Evolutionary conservation across 345 rosid genomes (phyloP).

Genomic region (Eucalyptus sideroxylon): DNA sequence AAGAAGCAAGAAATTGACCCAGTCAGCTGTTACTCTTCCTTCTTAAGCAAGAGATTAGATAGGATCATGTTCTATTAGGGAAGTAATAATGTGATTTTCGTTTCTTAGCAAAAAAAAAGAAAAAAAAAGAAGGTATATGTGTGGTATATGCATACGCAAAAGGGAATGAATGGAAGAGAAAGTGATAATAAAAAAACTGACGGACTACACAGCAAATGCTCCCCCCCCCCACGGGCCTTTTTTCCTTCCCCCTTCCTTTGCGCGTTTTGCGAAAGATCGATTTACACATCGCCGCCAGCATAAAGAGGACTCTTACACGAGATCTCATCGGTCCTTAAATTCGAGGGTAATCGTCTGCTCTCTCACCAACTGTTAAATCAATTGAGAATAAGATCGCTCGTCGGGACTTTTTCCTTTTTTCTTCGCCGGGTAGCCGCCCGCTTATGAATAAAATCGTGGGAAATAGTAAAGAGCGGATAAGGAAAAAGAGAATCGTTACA

Average conservation of each 20-base stretch:
- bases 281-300: too few relatives aligned
- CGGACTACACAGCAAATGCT: not conserved
- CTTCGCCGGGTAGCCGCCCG: not conserved
- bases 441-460: not conserved
- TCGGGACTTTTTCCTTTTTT: not conserved
- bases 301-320: too few relatives aligned
- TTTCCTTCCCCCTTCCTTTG: too few relatives aligned
- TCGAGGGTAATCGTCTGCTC: too few relatives aligned
- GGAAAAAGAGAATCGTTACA: not conserved
- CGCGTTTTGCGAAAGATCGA: too few relatives aligned
- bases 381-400: too few relatives aligned
- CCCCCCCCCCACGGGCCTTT: fast-evolving
- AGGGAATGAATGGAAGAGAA: not conserved
- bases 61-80: not conserved
- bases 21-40: not conserved
- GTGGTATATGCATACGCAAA: not conserved
- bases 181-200: not conserved
- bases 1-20: not conserved
- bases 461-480: not conserved
- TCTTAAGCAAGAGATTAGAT: not conserved
- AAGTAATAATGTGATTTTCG: too few relatives aligned
- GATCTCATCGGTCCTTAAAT: too few relatives aligned
- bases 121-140: not conserved
- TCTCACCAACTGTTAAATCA: too few relatives aligned
- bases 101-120: too few relatives aligned